Evolutionary conservation across 495 filamentous ascomycete species (phyloP).

Genomic region (Penicillium ochrochloron): DNA sequence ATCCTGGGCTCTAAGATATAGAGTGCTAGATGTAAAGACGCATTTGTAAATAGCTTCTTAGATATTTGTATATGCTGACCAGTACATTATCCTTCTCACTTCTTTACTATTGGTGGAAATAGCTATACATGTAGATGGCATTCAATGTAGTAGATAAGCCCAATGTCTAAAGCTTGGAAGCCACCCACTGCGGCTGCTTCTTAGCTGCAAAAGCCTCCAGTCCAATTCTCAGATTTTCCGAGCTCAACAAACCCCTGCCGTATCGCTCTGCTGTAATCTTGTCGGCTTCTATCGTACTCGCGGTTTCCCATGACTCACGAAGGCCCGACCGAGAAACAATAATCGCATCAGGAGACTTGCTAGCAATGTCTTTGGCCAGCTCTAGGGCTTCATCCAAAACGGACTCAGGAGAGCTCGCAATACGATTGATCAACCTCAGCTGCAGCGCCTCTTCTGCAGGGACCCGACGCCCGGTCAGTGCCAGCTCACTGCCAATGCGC

Average conservation of each 20-base stretch:
- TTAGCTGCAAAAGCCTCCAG: constrained; percentile 76
- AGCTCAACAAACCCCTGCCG: constrained; percentile 52
- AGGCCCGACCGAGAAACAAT: constrained; percentile 68
- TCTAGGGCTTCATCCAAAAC: constrained; percentile 35
- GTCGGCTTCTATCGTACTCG: constrained; percentile 61
- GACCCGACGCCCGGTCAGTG: constrained; percentile 61
- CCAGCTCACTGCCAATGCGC: constrained; percentile 70
- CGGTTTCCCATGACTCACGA: constrained; percentile 68
- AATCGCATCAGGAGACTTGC: constrained; percentile 69
- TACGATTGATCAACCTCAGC: constrained; percentile 38
- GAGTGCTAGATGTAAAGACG: neutral
- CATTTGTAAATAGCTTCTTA: neutral
- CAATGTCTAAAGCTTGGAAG: neutral
- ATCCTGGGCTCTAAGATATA: constrained; percentile 1
- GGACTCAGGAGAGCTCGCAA: constrained; percentile 53
- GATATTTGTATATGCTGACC: neutral
- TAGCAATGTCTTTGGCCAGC: constrained; percentile 30
- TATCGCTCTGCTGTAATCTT: constrained; percentile 54
- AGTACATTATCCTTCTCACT: neutral
- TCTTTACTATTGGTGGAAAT: neutral
- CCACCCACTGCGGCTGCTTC: constrained; percentile 67
- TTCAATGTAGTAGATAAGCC: neutral
- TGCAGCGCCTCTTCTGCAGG: constrained; percentile 56
- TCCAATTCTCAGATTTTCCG: constrained; percentile 75
- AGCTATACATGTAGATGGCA: neutral